Conservation (phyloP, 2,329 filamentous ascomycete genomes). For the Beauveria sp. region DNA sequence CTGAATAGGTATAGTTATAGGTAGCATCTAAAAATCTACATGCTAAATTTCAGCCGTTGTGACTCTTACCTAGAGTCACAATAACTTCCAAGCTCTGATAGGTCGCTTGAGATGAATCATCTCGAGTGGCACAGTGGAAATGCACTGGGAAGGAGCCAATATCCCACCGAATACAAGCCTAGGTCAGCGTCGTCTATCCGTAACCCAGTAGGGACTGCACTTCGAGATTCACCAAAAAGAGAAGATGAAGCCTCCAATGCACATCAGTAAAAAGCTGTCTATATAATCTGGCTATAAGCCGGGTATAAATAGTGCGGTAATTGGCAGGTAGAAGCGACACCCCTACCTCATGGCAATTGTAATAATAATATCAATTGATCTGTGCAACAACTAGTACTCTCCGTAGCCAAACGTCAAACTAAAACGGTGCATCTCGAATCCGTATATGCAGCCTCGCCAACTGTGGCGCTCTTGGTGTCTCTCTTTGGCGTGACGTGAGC, state of each 20-base stretch:
- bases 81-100: background rate
- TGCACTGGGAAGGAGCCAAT: too few relatives aligned
- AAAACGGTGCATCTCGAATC: background rate
- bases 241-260: too few relatives aligned
- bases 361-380: background rate
- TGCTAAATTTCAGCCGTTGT: background rate
- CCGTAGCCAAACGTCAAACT: background rate
- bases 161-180: background rate
- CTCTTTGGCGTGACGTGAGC: background rate
- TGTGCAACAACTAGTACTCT: too few relatives aligned
- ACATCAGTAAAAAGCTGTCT: too few relatives aligned
- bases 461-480: background rate
- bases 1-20: too few relatives aligned
- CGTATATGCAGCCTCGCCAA: background rate
- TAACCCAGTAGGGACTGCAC: background rate
- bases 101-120: constrained; percentile 6
- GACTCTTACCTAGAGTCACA: background rate
- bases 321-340: too few relatives aligned
- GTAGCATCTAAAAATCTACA: too few relatives aligned
- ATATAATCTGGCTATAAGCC: too few relatives aligned
- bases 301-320: too few relatives aligned
- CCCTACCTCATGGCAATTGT: too few relatives aligned
- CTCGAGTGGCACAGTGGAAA: background rate
- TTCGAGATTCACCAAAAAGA: too few relatives aligned
- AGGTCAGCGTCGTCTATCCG: too few relatives aligned